Evolutionary conservation across 306 rosid species (phyloP).

Genomic region (Elaeagnus macrophylla): DNA sequence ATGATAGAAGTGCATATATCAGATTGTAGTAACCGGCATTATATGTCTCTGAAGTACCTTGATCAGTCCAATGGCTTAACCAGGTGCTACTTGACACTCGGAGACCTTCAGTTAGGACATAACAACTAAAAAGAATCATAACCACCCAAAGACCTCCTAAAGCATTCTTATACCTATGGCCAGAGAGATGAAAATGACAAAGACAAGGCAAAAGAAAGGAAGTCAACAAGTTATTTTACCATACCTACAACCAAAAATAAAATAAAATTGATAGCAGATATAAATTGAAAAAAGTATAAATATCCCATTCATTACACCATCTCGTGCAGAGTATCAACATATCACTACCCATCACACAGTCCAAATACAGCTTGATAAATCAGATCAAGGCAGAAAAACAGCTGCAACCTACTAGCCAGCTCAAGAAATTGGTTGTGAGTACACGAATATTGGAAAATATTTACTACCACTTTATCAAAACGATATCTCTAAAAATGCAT

Average conservation of each 20-base stretch:
- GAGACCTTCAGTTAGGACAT: conserved; percentile 56
- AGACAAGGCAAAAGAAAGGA: neutral
- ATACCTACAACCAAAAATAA: neutral
- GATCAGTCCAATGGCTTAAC: conserved; percentile 80
- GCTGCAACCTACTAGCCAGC: no score
- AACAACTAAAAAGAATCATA: conserved; percentile 57
- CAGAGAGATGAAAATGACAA: conserved; percentile 5
- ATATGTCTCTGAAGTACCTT: conserved; percentile 30
- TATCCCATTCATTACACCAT: no score
- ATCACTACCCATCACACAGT: no score
- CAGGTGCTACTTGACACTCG: conserved; percentile 88
- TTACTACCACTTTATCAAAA: no score
- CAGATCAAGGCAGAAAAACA: no score
- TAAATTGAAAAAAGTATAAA: no score
- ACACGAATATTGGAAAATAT: no score
- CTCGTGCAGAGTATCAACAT: no score
- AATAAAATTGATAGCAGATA: no score
- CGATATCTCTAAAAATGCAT: no score
- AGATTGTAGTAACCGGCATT: conserved; percentile 54
- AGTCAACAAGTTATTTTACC: neutral
- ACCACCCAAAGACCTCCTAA: conserved; percentile 85
- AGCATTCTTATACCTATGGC: conserved; percentile 64
- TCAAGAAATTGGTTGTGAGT: no score
- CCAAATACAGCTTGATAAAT: no score
- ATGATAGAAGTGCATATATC: conserved; percentile 63